phyloP scores from a whole-genome alignment of 257 asterid species.

The Gynochthodes officinalis region DNA sequence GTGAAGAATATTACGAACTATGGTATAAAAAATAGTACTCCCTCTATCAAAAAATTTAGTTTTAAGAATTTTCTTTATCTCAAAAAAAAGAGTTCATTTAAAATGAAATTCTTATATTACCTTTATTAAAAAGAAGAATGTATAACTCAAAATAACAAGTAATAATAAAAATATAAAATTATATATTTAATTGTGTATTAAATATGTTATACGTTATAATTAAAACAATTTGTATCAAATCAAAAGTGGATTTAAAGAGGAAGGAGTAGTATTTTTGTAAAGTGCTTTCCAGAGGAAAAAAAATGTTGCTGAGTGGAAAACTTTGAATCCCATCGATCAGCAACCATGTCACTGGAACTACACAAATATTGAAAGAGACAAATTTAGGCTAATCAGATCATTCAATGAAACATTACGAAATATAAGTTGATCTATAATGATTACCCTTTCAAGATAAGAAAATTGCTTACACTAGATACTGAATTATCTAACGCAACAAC shows the following conservation, averaged over 20 bases:
- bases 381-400: neutral
- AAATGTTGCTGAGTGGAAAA: neutral
- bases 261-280: neutral
- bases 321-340: neutral
- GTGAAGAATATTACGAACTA: slow-evolving; percentile 6
- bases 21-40: too few relatives aligned
- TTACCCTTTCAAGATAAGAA: neutral
- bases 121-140: too few relatives aligned
- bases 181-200: too few relatives aligned
- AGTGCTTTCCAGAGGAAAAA: neutral
- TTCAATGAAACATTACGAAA: neutral
- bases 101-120: too few relatives aligned
- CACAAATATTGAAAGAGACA: neutral
- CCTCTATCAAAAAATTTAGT: too few relatives aligned
- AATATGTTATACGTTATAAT: too few relatives aligned
- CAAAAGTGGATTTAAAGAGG: too few relatives aligned
- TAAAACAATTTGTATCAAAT: too few relatives aligned
- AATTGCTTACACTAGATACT: neutral
- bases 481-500: neutral
- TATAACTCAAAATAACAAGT: too few relatives aligned
- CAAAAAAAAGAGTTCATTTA: too few relatives aligned
- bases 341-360: neutral
- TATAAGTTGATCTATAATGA: neutral
- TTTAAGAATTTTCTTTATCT: too few relatives aligned
- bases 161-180: too few relatives aligned